These are phyloP conservation scores for Phycomyces blakesleeanus DNA, from an alignment of 192 early-diverging fungal species.

Conservation along the genomic window DNA sequence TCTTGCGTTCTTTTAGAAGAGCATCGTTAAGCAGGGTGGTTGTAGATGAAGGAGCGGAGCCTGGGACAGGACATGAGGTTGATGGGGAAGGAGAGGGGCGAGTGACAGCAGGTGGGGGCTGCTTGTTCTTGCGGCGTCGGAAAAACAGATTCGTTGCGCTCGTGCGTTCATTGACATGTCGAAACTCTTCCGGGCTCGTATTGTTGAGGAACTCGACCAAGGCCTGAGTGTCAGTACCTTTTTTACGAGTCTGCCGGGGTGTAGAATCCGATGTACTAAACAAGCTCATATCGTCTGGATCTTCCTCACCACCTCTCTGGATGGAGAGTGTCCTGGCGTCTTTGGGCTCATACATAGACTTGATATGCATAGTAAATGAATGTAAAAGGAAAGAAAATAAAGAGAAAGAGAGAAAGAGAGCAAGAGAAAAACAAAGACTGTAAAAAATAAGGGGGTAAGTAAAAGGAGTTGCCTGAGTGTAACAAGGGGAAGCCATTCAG, in stretches of 20 bases:
- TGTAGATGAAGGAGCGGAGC: not conserved
- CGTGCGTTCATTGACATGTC: not conserved
- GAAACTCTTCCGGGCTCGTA: constrained; percentile 39
- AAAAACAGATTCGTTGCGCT: not conserved
- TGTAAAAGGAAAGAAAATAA: not conserved
- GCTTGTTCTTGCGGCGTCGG: not conserved
- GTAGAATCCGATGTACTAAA: not conserved
- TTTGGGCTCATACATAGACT: not conserved
- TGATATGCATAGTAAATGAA: not conserved
- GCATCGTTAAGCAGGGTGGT: too few relatives aligned
- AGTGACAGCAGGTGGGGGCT: not conserved
- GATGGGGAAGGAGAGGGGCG: not conserved
- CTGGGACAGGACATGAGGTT: not conserved
- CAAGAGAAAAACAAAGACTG: constrained; percentile 1
- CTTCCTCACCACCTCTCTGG: not conserved
- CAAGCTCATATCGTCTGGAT: not conserved
- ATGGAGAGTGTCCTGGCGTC: not conserved
- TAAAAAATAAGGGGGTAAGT: not conserved
- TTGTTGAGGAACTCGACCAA: constrained; percentile 36
- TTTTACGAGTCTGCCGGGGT: not conserved
- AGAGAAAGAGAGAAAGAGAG: constrained; percentile 10
- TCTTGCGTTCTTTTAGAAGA: constrained; percentile 1
- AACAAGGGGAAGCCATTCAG: not conserved
- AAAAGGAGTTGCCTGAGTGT: constrained; percentile 1
- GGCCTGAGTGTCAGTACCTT: constrained; percentile 26